Conservation (phyloP, 805 yeast species). For the Danielozyma ontarioensis region DNA sequence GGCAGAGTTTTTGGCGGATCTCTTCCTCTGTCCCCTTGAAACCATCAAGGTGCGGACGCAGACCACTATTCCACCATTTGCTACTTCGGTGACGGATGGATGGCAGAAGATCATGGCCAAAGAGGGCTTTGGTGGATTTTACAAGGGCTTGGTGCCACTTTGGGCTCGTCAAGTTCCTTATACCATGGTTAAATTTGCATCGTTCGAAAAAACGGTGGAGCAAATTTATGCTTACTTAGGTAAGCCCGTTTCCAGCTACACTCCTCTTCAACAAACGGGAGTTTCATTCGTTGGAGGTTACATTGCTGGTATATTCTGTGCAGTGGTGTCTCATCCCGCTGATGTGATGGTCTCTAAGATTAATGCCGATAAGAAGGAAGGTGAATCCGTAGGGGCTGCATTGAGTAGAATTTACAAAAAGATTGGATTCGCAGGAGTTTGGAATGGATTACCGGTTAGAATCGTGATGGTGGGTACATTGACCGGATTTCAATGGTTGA, state of each 20-base stretch:
- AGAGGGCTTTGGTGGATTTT: constrained; percentile 72
- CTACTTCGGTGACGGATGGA: constrained; percentile 59
- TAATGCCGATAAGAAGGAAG: constrained; percentile 62
- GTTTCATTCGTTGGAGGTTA: constrained; percentile 95
- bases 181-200: constrained; percentile 95
- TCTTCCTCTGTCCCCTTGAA: constrained; percentile 88
- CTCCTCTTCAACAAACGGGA: constrained; percentile 79
- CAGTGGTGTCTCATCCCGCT: constrained; percentile 96
- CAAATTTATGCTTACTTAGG: constrained; percentile 71
- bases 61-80: constrained; percentile 86
- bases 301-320: constrained; percentile 96
- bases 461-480: constrained; percentile 96
- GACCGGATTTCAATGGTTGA: constrained; percentile 95
- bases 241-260: constrained; percentile 64
- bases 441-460: constrained; percentile 95
- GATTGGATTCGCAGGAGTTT: constrained; percentile 86
- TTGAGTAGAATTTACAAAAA: constrained; percentile 67
- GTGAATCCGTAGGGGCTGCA: constrained; percentile 65
- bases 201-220: constrained; percentile 89
- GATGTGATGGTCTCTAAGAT: constrained; percentile 96
- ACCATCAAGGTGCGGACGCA: constrained; percentile 93
- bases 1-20: constrained; percentile 91
- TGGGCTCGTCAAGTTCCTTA: constrained; percentile 99
- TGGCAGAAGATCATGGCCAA: constrained; percentile 57
- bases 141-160: constrained; percentile 85